Evolutionary conservation across 1,139 yeast genomes (phyloP).

Genomic region (Taphrina betulina): DNA sequence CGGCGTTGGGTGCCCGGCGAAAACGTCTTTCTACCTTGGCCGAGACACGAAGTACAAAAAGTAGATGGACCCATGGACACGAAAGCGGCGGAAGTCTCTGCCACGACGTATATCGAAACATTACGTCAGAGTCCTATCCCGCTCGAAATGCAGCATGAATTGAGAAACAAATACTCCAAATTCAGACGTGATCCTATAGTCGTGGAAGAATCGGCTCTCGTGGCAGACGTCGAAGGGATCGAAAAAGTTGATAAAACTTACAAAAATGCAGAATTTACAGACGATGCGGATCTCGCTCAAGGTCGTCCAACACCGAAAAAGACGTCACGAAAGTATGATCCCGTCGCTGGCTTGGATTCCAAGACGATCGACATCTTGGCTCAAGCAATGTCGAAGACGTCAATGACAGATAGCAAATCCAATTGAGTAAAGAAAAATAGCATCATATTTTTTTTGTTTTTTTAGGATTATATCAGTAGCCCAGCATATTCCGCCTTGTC

Average conservation of each 20-base stretch:
- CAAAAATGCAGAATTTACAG: background rate
- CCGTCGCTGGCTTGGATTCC: constrained; percentile 6
- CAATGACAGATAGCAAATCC: background rate
- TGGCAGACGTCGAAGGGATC: constrained; percentile 4
- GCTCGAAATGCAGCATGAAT: constrained; percentile 13
- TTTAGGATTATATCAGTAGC: constrained; percentile 54
- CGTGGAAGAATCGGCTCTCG: background rate
- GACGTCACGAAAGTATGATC: background rate
- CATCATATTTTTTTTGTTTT: background rate
- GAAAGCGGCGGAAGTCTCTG: constrained; percentile 13
- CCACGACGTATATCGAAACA: constrained; percentile 24
- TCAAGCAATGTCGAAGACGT: constrained; percentile 6
- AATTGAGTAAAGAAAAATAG: background rate
- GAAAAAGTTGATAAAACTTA: constrained; percentile 5
- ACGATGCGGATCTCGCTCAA: constrained; percentile 1
- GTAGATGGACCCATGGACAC: constrained; percentile 29
- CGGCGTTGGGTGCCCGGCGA: constrained; percentile 34
- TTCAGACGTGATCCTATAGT: constrained; percentile 4
- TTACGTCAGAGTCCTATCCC: constrained; percentile 23
- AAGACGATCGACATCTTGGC: constrained; percentile 20
- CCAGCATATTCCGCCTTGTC: constrained; percentile 76
- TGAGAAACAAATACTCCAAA: constrained; percentile 30
- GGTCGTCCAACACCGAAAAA: background rate
- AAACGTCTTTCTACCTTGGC: constrained; percentile 34
- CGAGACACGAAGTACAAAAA: constrained; percentile 15